Percentiles rank a stretch among this genome's conserved stretches.
phyloP scores from a whole-genome alignment of 768 basidiomycete genomes.

The Lentinula detonsa region DNA sequence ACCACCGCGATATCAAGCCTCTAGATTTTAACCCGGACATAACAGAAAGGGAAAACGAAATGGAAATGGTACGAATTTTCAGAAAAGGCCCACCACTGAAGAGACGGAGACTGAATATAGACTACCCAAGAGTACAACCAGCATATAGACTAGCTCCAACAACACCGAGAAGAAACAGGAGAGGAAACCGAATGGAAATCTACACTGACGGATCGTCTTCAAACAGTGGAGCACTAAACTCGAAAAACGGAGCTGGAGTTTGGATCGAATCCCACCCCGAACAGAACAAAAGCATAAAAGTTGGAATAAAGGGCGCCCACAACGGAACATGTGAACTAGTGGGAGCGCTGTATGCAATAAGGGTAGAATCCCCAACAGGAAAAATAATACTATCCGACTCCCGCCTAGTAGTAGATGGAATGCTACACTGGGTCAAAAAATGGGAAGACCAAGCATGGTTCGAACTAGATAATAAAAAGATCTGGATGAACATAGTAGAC shows the following conservation, averaged over 20 bases:
- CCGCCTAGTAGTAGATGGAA: neutral
- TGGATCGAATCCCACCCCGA: neutral
- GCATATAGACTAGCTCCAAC: too few relatives aligned
- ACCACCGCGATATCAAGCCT: too few relatives aligned
- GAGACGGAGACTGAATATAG: too few relatives aligned
- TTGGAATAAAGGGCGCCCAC: neutral
- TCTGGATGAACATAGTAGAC: neutral
- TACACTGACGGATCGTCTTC: too few relatives aligned
- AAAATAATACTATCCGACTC: neutral
- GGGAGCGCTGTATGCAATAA: neutral
- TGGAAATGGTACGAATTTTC: too few relatives aligned
- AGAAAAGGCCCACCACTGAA: too few relatives aligned
- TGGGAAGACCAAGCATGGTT: neutral
- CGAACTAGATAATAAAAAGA: neutral
- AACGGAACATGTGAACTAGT: neutral
- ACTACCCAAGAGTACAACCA: too few relatives aligned
- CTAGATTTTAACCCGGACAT: too few relatives aligned
- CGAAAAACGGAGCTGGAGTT: neutral
- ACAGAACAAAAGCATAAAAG: neutral
- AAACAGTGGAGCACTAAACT: neutral
- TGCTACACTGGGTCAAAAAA: neutral
- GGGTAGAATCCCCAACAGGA: neutral
- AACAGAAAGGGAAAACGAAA: too few relatives aligned
- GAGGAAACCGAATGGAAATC: too few relatives aligned
- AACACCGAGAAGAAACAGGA: too few relatives aligned